Conservation (phyloP, 2,329 filamentous ascomycete species). For the Monosporascus ibericus region DNA sequence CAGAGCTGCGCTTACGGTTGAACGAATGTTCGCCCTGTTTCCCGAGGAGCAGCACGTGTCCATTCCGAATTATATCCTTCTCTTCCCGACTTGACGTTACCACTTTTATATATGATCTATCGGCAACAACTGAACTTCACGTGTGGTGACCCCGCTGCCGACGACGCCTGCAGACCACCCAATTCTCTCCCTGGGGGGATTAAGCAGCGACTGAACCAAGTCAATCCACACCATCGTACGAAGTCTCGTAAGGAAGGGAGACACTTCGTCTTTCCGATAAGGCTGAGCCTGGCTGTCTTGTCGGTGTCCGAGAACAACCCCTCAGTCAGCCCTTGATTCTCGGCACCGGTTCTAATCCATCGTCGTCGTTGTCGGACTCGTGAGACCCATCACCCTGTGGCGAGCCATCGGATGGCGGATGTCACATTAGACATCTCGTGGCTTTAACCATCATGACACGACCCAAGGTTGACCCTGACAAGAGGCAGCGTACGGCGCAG, state of each 20-base stretch:
- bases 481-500: conserved; percentile 56
- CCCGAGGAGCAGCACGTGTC: background rate
- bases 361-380: conserved; percentile 17
- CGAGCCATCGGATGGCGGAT: conserved; percentile 27
- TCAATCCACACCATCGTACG: conserved; percentile 15
- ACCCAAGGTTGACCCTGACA: conserved; percentile 50
- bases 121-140: no score
- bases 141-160: conserved; percentile 9
- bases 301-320: conserved; percentile 27
- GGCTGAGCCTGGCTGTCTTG: conserved; percentile 19
- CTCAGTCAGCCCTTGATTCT: conserved; percentile 17
- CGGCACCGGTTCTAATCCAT: conserved; percentile 22
- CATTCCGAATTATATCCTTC: conserved; percentile 6
- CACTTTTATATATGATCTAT: background rate
- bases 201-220: conserved; percentile 7
- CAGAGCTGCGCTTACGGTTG: no score
- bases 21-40: no score
- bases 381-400: conserved; percentile 18
- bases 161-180: conserved; percentile 18
- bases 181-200: conserved; percentile 14
- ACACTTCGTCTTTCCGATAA: conserved; percentile 18
- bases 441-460: conserved; percentile 36
- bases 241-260: conserved; percentile 12
- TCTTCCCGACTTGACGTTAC: conserved; percentile 11
- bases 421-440: conserved; percentile 21